phyloP scores from a whole-genome alignment of 2,329 filamentous ascomycete genomes.

The Claviceps maximensis region DNA sequence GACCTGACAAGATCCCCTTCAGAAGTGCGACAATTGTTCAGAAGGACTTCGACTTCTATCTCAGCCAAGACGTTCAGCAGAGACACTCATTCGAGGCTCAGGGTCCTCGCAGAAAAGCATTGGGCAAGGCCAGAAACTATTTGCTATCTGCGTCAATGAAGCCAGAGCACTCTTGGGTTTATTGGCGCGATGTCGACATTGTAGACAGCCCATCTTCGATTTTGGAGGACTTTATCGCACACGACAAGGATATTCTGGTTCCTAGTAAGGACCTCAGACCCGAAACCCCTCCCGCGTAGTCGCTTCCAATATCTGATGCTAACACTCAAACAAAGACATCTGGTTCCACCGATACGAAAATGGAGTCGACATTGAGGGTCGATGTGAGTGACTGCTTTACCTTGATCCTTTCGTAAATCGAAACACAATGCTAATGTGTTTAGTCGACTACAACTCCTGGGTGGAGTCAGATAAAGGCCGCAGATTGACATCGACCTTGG shows the following conservation, averaged over 20 bases:
- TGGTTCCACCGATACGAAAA: constrained; percentile 91
- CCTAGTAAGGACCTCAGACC: constrained; percentile 55
- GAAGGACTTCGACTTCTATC: constrained; percentile 72
- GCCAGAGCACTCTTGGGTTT: constrained; percentile 94
- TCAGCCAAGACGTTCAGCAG: constrained; percentile 69
- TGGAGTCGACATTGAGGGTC: constrained; percentile 77
- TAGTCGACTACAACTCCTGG: constrained; percentile 99
- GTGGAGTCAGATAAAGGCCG: constrained; percentile 79
- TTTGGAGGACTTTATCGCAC: constrained; percentile 87
- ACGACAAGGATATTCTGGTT: constrained; percentile 84
- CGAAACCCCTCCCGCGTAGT: neutral
- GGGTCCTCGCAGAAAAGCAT: constrained; percentile 75
- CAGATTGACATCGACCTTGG: constrained; percentile 57
- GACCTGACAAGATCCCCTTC: constrained; percentile 70
- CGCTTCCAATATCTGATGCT: constrained; percentile 9
- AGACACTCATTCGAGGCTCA: constrained; percentile 80
- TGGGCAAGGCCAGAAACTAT: constrained; percentile 87
- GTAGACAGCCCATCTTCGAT: constrained; percentile 78
- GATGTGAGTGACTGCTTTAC: constrained; percentile 53
- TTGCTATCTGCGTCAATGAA: constrained; percentile 73
- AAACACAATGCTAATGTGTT: constrained; percentile 2
- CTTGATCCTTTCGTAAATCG: neutral
- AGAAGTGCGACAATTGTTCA: constrained; percentile 72
- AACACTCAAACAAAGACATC: constrained; percentile 49
- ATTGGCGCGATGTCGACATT: constrained; percentile 97